Evolutionary conservation across 192 early-diverging fungal species (phyloP).

Genomic region (Coemansia sp.): DNA sequence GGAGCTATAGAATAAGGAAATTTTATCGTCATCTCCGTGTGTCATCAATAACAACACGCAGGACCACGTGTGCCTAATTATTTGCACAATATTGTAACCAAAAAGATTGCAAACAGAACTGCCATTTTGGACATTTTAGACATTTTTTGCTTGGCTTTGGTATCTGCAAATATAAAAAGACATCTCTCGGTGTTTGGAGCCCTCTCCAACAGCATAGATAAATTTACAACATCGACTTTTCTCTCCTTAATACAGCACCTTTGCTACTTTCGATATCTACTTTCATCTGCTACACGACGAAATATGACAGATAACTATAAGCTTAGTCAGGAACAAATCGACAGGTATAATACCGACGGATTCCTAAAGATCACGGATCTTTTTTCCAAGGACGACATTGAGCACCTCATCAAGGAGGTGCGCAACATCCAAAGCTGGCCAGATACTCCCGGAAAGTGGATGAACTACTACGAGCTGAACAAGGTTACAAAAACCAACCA

Average conservation of each 20-base stretch:
- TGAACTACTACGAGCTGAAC: conserved; percentile 66
- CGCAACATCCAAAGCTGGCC: conserved; percentile 57
- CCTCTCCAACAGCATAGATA: neutral
- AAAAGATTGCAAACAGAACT: neutral
- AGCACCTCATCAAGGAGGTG: conserved; percentile 47
- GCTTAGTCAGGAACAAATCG: conserved; percentile 55
- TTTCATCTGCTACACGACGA: neutral
- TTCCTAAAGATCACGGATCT: conserved; percentile 62
- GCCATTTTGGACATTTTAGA: neutral
- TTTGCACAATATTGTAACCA: neutral
- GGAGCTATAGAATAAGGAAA: no score
- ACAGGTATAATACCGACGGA: conserved; percentile 52
- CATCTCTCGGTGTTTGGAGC: neutral
- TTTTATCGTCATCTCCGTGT: neutral
- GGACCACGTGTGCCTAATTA: neutral
- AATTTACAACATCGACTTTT: neutral
- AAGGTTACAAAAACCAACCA: conserved; percentile 43
- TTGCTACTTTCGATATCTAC: neutral
- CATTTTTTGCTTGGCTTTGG: neutral
- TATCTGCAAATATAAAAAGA: neutral
- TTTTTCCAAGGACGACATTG: conserved; percentile 52
- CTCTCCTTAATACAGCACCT: neutral
- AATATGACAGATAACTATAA: conserved; percentile 36
- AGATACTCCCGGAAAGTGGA: conserved; percentile 59
- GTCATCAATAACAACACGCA: neutral